Evolutionary conservation across 495 filamentous ascomycete species (phyloP).

Genomic region (Chaetomium cochliodes): DNA sequence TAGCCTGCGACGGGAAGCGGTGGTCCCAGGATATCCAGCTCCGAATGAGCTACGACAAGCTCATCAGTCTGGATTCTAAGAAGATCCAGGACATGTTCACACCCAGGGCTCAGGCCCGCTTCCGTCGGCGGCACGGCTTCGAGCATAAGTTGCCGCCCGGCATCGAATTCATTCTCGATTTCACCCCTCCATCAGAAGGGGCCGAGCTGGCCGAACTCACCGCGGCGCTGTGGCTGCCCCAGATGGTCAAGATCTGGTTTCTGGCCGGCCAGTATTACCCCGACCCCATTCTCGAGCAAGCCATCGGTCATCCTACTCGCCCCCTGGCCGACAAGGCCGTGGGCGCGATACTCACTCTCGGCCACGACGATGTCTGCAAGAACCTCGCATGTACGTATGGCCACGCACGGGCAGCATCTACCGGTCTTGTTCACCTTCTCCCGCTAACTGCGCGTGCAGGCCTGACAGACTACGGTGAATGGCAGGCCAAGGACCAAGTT

Average conservation of each 20-base stretch:
- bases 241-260: slow-evolving; percentile 51
- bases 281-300: slow-evolving; percentile 27
- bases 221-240: slow-evolving; percentile 58
- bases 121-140: slow-evolving; percentile 31
- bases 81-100: slow-evolving; percentile 51
- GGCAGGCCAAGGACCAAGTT: slow-evolving; percentile 17
- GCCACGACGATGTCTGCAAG: slow-evolving; percentile 40
- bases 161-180: slow-evolving; percentile 59
- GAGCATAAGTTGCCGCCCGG: slow-evolving; percentile 38
- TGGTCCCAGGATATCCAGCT: slow-evolving; percentile 36
- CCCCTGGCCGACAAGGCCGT: slow-evolving; percentile 31
- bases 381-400: slow-evolving; percentile 19
- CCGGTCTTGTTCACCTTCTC: background rate
- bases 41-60: slow-evolving; percentile 47
- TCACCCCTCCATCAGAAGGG: slow-evolving; percentile 59
- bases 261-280: slow-evolving; percentile 43
- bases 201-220: slow-evolving; percentile 59
- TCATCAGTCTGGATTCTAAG: slow-evolving; percentile 48
- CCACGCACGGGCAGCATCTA: background rate
- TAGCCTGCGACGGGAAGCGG: slow-evolving; percentile 22
- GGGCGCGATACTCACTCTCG: slow-evolving; percentile 29
- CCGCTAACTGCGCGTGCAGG: slow-evolving; percentile 15
- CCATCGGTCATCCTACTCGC: slow-evolving; percentile 1
- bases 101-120: slow-evolving; percentile 40
- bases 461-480: slow-evolving; percentile 14